Conservation (phyloP, 495 filamentous ascomycete genomes). For the Copromyces sp. region DNA sequence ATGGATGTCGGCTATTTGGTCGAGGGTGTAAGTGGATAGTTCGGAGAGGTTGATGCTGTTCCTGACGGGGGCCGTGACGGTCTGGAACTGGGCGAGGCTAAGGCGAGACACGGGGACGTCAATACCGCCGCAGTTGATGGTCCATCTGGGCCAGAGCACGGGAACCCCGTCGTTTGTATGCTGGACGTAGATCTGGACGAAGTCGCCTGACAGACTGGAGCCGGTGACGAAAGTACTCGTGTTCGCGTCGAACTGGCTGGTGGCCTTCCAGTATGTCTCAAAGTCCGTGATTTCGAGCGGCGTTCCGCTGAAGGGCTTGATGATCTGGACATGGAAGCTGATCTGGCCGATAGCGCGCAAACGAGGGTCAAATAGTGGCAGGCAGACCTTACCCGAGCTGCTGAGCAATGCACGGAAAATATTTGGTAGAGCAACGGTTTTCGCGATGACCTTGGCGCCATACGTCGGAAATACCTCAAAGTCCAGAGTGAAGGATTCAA, state of each 20-base stretch:
- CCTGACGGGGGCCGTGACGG: slow-evolving; percentile 46
- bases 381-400: slow-evolving; percentile 69
- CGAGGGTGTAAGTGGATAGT: slow-evolving; percentile 32
- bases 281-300: slow-evolving; percentile 95
- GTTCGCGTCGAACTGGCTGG: slow-evolving; percentile 66
- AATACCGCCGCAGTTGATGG: slow-evolving; percentile 66
- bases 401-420: slow-evolving; percentile 65
- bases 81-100: slow-evolving; percentile 61
- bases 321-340: slow-evolving; percentile 86
- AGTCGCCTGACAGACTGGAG: slow-evolving; percentile 87
- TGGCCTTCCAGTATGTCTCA: slow-evolving; percentile 98
- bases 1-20: slow-evolving; percentile 56
- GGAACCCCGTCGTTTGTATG: slow-evolving; percentile 79
- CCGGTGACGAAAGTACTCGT: slow-evolving; percentile 84
- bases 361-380: slow-evolving; percentile 87
- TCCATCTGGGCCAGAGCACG: slow-evolving; percentile 76
- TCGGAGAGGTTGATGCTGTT: slow-evolving; percentile 35
- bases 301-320: slow-evolving; percentile 90
- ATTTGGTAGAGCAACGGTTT: slow-evolving; percentile 79
- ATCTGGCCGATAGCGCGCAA: slow-evolving; percentile 92
- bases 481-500: slow-evolving; percentile 87
- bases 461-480: slow-evolving; percentile 98
- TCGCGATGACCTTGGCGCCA: slow-evolving; percentile 92
- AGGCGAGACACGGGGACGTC: slow-evolving; percentile 70
- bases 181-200: slow-evolving; percentile 84